Evolutionary conservation across 192 early-diverging fungal genomes (phyloP).

Genomic region (Gigaspora rosea): DNA sequence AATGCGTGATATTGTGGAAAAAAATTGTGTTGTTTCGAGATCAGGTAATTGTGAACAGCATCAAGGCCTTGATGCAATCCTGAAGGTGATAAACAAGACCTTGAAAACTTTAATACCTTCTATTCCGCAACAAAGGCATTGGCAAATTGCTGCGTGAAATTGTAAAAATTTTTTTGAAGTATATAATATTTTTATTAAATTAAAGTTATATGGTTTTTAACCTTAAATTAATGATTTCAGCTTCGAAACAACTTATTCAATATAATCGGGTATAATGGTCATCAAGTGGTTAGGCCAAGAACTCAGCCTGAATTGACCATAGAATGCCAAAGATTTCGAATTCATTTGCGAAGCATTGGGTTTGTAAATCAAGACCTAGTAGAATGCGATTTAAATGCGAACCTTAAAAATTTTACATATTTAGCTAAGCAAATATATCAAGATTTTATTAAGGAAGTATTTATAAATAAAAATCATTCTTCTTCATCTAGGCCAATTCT

Average conservation of each 20-base stretch:
- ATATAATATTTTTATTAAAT: background rate
- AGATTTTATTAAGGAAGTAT: background rate
- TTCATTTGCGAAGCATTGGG: background rate
- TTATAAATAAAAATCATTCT: background rate
- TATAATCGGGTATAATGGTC: constrained; percentile 3
- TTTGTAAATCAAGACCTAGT: too few species aligned
- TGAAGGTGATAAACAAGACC: constrained; percentile 8
- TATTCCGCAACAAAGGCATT: background rate
- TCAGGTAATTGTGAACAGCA: constrained; percentile 1
- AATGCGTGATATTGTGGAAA: background rate
- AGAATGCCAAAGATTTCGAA: background rate
- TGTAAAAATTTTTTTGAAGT: background rate
- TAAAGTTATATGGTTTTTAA: too few species aligned
- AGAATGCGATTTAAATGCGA: background rate
- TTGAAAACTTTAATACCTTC: constrained; percentile 15
- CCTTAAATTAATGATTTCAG: background rate
- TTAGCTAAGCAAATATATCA: constrained; percentile 8
- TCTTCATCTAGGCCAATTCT: background rate
- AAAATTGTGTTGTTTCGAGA: background rate
- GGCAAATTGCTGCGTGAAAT: constrained; percentile 16
- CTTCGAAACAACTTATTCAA: constrained; percentile 12
- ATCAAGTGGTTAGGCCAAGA: background rate
- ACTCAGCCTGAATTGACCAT: background rate
- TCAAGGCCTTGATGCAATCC: constrained; percentile 7
- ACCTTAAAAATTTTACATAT: constrained; percentile 6